Evolutionary conservation across 768 basidiomycete genomes (phyloP), one percentile per base, ranked within the genome.

Genomic region (Agaricus subrufescens): DNA sequence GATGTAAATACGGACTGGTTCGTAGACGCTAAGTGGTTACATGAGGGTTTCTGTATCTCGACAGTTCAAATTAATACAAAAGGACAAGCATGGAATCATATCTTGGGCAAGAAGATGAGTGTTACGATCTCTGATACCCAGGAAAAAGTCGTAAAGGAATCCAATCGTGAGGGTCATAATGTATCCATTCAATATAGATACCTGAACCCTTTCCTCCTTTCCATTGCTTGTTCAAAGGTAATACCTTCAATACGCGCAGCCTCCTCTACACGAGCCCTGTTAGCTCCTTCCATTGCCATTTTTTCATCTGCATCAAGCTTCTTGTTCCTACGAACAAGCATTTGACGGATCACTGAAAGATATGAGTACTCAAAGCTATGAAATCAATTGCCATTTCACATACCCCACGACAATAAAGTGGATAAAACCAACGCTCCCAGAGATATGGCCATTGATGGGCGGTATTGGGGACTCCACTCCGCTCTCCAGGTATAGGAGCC

Each of bases 211-310:
- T 74, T 81, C 60, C 78, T 75, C 60, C 74, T 75, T 58, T 76
- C 75, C 63, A 84, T 67, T 3, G 83, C 85, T 60, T 85, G 78
- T 30, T 84, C 80, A 57, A 84, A 77, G 3, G 78, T 77, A 26
- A 86, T 74, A 2, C 82, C 82, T 61, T 85, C 84, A 46, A 85
- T 63, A 59, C 71, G 71, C 2, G 84, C 84, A 1, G 82, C 84
- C 52, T 83, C 81, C 58, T 79, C 78, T 45, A 85, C 76, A 46
- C 84, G 76, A 30, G 73, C 66, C 38, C 75, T 71, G 56, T 78
- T 67, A 3, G 80, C 76, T 15, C 70, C 76, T 50, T 75, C 63
- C 63, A 81, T 66, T 11, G 73, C 70, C 1, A 66, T 64, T 46
- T 69, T 68, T 62, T 84, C 83, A 46, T 78, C 76, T 26, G 55